Evolutionary conservation across 495 filamentous ascomycete species (phyloP), one percentile per base, ranked within the genome.

Genomic region (Daldinia concentrica): DNA sequence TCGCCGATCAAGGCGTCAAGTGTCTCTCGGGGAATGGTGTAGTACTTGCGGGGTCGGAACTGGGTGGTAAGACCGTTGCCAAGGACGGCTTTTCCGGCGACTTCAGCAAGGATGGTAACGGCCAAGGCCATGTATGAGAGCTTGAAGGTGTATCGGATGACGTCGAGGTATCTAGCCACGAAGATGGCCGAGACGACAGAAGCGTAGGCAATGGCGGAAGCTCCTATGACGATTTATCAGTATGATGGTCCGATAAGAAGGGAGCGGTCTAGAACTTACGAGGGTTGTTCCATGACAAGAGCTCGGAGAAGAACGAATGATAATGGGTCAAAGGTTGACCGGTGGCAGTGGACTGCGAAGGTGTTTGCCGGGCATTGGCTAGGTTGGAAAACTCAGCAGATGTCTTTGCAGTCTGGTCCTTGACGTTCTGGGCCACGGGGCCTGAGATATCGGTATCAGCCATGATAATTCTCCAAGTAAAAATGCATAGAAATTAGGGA

Each of bases 241-340:
- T 62, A 78, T 52, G 86, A 87, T 77, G 87, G 61, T 26, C 19
- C n/a, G 27, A 63, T 48, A 65, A 64, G 41, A 48, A 19, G 27
- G 64, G 26, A 57, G 70, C 67, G 29, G 12, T 22, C 17, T 36
- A 34, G 43, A 62, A 73, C 78, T 71, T 79, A 85, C 81, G 76
- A 66, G 82, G 85, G 74, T 87, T 84, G 74, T 86, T 82, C 86
- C 86, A 88, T 58, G 86, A 88, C 60, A 99, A 80, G 60, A 99
- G 86, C 79, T 92, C 92, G 76, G 92, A 92, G 84, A 98, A 94
- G 83, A 98, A 88, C 36, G 93, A 97, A 82, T 98, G 95, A 81
- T 98, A 99, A 82, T 94, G 91, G 55, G 94, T 98, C 82, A 98
- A 81, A 27, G 91, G 91, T 79, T 98, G 94, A 73, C 93, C 93